Evolutionary conservation across 2,329 filamentous ascomycete species (phyloP).

Genomic region (Alternaria arborescens): DNA sequence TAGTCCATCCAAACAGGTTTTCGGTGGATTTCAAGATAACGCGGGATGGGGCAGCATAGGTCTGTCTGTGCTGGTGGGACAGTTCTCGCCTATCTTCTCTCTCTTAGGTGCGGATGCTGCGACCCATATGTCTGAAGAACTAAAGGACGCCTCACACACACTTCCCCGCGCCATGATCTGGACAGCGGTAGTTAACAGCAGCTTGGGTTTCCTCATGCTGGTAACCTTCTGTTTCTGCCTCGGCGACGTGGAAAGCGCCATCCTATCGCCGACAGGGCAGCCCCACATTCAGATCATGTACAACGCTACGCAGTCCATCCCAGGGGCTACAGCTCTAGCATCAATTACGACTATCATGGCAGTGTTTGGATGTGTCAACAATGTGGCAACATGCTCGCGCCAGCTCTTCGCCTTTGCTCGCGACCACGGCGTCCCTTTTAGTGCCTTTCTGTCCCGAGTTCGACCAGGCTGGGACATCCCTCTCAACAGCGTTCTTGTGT

Average conservation of each 20-base stretch:
- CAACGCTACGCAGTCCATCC: slow-evolving; percentile 33
- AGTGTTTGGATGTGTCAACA: slow-evolving; percentile 36
- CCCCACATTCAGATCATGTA: slow-evolving; percentile 39
- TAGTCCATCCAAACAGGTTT: slow-evolving; percentile 33
- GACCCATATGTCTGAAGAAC: slow-evolving; percentile 46
- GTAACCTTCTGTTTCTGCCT: slow-evolving; percentile 42
- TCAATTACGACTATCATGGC: slow-evolving; percentile 40
- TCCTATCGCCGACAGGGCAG: slow-evolving; percentile 27
- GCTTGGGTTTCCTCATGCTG: slow-evolving; percentile 51
- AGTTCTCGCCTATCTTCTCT: slow-evolving; percentile 32
- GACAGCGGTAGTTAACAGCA: slow-evolving; percentile 50
- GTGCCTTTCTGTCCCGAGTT: slow-evolving; percentile 22
- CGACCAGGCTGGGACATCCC: slow-evolving; percentile 43
- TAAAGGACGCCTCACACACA: slow-evolving; percentile 43
- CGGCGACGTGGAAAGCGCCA: slow-evolving; percentile 26
- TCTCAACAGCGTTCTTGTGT: slow-evolving; percentile 56
- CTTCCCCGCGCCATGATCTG: slow-evolving; percentile 55
- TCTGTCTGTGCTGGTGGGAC: slow-evolving; percentile 34
- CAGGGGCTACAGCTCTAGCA: slow-evolving; percentile 31
- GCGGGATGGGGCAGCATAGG: slow-evolving; percentile 38
- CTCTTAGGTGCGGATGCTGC: slow-evolving; percentile 42
- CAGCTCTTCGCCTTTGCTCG: slow-evolving; percentile 48
- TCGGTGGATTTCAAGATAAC: slow-evolving; percentile 37
- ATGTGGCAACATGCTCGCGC: slow-evolving; percentile 41
- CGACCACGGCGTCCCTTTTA: slow-evolving; percentile 32